Percentiles rank a stretch among this genome's conserved stretches.
These are phyloP conservation scores for Persicaria maculosa DNA, from an alignment of 148 eudicot genomes.

Conservation along the genomic window DNA sequence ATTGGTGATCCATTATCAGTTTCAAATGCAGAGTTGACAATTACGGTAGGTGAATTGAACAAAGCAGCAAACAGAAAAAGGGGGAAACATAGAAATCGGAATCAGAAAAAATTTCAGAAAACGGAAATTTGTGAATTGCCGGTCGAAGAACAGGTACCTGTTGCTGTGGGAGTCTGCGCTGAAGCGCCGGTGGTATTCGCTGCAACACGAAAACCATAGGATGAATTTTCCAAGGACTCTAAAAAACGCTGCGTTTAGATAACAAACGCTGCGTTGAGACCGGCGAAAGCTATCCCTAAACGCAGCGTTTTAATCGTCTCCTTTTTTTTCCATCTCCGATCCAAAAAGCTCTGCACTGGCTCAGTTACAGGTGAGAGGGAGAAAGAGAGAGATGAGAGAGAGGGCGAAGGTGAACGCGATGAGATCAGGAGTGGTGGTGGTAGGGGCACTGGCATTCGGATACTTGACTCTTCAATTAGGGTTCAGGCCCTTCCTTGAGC, in stretches of 20 bases:
- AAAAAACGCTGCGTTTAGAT: neutral
- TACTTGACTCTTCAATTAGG: conserved; percentile 55
- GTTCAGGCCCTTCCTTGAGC: conserved; percentile 58
- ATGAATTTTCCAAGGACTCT: neutral
- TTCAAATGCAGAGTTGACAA: neutral
- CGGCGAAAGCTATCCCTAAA: too few relatives aligned
- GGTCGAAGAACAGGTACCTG: neutral
- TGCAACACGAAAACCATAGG: neutral
- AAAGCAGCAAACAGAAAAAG: neutral
- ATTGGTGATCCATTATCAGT: neutral
- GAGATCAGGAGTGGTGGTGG: conserved; percentile 67
- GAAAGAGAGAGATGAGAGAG: conserved; percentile 33
- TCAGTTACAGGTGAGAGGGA: neutral
- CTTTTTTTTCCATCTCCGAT: too few relatives aligned
- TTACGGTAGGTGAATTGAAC: neutral
- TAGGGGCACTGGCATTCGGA: conserved; percentile 72
- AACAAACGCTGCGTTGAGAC: neutral
- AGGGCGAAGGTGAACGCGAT: conserved; percentile 55
- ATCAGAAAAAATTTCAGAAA: neutral
- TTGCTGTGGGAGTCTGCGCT: too few relatives aligned
- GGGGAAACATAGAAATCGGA: neutral
- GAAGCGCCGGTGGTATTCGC: neutral
- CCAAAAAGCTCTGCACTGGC: neutral
- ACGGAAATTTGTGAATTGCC: neutral
- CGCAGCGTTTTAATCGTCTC: too few relatives aligned